Conservation (phyloP, 2,329 filamentous ascomycete genomes). For the Chrysoporthe austroafricana region DNA sequence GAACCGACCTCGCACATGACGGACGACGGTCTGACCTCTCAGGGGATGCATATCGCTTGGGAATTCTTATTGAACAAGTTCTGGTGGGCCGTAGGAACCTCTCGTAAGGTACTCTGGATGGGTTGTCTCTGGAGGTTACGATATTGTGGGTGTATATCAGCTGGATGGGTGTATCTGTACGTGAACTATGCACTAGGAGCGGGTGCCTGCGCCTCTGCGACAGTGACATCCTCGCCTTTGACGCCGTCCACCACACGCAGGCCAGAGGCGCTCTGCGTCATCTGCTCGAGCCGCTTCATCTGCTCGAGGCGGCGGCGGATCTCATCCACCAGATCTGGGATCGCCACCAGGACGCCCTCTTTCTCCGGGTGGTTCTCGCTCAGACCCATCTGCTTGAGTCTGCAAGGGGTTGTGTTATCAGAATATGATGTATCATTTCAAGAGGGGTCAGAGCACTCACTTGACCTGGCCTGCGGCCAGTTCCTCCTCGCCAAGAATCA, state of each 20-base stretch:
- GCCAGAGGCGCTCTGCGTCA: constrained; percentile 49
- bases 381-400: constrained; percentile 67
- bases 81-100: not conserved
- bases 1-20: not conserved
- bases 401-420: not conserved
- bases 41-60: not conserved
- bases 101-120: not conserved
- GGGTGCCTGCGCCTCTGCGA: constrained; percentile 29
- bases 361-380: constrained; percentile 86
- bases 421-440: not conserved
- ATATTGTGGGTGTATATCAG: not conserved
- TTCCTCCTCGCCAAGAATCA: constrained; percentile 93
- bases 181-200: constrained; percentile 6
- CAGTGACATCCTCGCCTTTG: constrained; percentile 45
- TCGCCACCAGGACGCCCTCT: constrained; percentile 76
- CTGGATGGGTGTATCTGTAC: not conserved
- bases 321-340: constrained; percentile 65
- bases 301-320: constrained; percentile 49
- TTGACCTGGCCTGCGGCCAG: constrained; percentile 75
- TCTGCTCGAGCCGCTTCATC: constrained; percentile 48
- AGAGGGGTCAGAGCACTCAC: constrained; percentile 4
- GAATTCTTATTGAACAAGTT: not conserved
- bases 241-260: constrained; percentile 52
- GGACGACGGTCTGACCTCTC: not conserved
- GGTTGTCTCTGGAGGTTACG: not conserved